A percentile compares a stretch with the other conserved stretches of the same genome.
phyloP scores from a whole-genome alignment of 257 asterid species.

The Nicotiana knightiana region DNA sequence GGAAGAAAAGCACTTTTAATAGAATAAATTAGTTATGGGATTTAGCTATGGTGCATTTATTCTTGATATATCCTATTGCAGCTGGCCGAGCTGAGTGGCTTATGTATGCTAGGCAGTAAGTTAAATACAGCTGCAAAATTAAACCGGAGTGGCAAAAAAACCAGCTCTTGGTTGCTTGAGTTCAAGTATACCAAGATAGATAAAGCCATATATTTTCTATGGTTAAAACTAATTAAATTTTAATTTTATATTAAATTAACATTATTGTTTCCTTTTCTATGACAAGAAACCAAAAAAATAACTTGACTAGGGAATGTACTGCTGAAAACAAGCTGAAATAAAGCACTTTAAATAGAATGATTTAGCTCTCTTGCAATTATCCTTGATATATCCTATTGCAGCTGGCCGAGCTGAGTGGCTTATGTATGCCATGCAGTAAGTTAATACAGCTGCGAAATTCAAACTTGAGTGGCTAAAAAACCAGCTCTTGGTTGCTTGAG shows the following conservation, averaged over 20 bases:
- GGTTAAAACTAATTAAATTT: background rate
- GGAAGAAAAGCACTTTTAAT: background rate
- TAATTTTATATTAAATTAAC: background rate
- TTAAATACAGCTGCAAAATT: slow-evolving; percentile 9
- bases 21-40: background rate
- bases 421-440: slow-evolving; percentile 21
- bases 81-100: slow-evolving; percentile 39
- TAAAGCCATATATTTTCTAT: slow-evolving; percentile 9
- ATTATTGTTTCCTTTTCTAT: background rate
- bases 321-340: background rate
- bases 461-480: slow-evolving; percentile 1
- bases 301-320: background rate
- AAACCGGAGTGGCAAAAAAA: background rate
- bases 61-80: slow-evolving; percentile 9
- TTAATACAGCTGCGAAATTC: slow-evolving; percentile 10
- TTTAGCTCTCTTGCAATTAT: background rate
- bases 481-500: slow-evolving; percentile 28
- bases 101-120: slow-evolving; percentile 15
- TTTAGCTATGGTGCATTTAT: background rate
- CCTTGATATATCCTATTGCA: slow-evolving; percentile 10
- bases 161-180: slow-evolving; percentile 26
- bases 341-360: background rate
- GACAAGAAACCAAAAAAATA: background rate
- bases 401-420: slow-evolving; percentile 41
- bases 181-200: slow-evolving; percentile 15